A percentile compares a stretch with the other conserved stretches of the same genome.
Conservation (phyloP, 257 asterid genomes). For the Solanum neorickii region DNA sequence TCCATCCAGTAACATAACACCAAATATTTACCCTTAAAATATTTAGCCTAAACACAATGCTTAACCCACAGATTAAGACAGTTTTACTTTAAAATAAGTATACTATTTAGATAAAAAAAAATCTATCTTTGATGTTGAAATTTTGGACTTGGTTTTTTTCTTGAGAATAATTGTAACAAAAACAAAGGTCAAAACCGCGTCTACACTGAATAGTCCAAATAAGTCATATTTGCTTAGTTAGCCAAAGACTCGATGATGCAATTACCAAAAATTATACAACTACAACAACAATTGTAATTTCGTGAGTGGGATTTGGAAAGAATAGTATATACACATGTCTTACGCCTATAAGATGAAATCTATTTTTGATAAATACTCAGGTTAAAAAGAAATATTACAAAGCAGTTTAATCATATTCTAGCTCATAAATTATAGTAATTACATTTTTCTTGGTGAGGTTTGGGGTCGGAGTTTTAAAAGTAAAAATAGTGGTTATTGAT, state of each 20-base stretch:
- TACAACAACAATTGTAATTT: too few relatives aligned
- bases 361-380: too few relatives aligned
- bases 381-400: too few relatives aligned
- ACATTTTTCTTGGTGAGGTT: neutral
- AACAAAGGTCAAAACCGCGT: neutral
- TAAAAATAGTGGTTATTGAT: neutral
- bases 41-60: neutral
- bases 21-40: neutral
- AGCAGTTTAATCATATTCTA: too few relatives aligned
- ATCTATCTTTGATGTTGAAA: neutral
- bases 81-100: neutral
- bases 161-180: neutral
- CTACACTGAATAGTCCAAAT: neutral
- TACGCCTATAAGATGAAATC: neutral
- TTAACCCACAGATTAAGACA: neutral
- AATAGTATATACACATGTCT: too few relatives aligned
- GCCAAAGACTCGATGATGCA: neutral
- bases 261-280: neutral
- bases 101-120: neutral
- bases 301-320: neutral
- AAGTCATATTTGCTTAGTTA: neutral
- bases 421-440: too few relatives aligned
- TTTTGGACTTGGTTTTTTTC: neutral
- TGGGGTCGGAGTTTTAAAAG: neutral
- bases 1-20: neutral